These are phyloP conservation scores for Hylodesmum podocarpum DNA, from an alignment of 306 rosid species.

Conservation along the genomic window DNA sequence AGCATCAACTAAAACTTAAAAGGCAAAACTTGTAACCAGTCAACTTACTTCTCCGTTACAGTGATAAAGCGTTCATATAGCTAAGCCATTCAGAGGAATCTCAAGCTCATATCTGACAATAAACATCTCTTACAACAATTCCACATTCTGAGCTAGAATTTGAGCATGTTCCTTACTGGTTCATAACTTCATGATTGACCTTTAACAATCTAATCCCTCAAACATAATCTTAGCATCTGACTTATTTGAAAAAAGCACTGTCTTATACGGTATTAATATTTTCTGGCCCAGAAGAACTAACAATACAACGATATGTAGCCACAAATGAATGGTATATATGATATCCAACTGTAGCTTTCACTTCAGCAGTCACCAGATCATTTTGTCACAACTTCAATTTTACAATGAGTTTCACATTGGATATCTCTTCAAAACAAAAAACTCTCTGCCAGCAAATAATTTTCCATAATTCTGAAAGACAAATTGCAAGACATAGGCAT, in stretches of 20 bases:
- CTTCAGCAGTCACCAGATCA: slow-evolving; percentile 32
- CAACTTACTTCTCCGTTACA: slow-evolving; percentile 57
- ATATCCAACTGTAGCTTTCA: slow-evolving; percentile 22
- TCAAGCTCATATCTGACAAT: slow-evolving; percentile 45
- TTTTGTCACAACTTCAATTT: slow-evolving; percentile 29
- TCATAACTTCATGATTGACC: slow-evolving; percentile 32
- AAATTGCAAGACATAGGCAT: slow-evolving; percentile 13
- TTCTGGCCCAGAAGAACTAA: slow-evolving; percentile 29
- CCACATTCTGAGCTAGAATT: slow-evolving; percentile 44
- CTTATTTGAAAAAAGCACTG: slow-evolving; percentile 30
- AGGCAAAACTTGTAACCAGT: slow-evolving; percentile 22
- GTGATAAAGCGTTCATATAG: slow-evolving; percentile 50
- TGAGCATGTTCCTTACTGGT: slow-evolving; percentile 34
- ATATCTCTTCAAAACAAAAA: slow-evolving; percentile 26
- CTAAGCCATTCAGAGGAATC: slow-evolving; percentile 52
- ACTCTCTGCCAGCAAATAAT: slow-evolving; percentile 2
- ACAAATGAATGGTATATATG: slow-evolving; percentile 22
- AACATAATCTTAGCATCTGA: slow-evolving; percentile 32
- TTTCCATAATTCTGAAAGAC: slow-evolving; percentile 35
- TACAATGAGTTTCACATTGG: slow-evolving; percentile 21
- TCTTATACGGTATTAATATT: slow-evolving; percentile 9
- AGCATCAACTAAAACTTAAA: not conserved
- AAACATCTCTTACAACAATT: slow-evolving; percentile 36
- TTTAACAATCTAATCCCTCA: slow-evolving; percentile 30
- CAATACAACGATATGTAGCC: slow-evolving; percentile 15